Percentiles rank a stretch among this genome's conserved stretches.
phyloP scores from a whole-genome alignment of 2,329 filamentous ascomycete genomes.

The Beauveria bassiana region DNA sequence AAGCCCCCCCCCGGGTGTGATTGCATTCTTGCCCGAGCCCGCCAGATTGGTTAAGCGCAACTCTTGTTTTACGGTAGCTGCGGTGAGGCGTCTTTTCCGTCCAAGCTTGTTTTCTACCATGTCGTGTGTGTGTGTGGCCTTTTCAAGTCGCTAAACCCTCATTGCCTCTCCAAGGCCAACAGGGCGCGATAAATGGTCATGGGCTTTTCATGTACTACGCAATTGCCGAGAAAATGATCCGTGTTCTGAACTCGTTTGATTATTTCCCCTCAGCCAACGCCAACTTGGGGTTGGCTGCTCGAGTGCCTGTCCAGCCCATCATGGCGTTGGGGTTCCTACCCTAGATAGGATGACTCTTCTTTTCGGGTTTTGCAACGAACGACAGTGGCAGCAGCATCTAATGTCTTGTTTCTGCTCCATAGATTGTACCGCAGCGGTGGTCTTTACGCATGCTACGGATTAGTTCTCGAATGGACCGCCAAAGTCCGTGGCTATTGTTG shows the following conservation, averaged over 20 bases:
- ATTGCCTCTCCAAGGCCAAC: neutral
- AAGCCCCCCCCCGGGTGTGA: neutral
- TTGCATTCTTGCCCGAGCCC: slow-evolving; percentile 5
- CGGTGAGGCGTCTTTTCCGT: slow-evolving; percentile 10
- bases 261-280: neutral
- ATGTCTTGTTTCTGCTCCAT: too few relatives aligned
- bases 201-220: too few relatives aligned
- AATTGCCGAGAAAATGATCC: neutral
- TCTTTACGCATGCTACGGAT: too few relatives aligned
- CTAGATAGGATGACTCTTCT: neutral
- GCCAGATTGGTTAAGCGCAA: slow-evolving; percentile 4
- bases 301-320: neutral
- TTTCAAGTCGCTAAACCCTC: too few relatives aligned
- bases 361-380: too few relatives aligned
- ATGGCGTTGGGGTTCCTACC: neutral
- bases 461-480: too few relatives aligned
- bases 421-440: too few relatives aligned
- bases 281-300: neutral
- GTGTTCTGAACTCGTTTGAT: neutral
- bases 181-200: neutral
- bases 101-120: slow-evolving; percentile 4
- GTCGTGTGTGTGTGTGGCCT: neutral
- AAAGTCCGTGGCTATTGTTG: too few relatives aligned
- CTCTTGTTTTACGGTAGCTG: neutral
- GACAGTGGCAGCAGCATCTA: too few relatives aligned